These are phyloP conservation scores for Claviceps paspali DNA, from an alignment of 2,329 filamentous ascomycete species.

Conservation along the genomic window DNA sequence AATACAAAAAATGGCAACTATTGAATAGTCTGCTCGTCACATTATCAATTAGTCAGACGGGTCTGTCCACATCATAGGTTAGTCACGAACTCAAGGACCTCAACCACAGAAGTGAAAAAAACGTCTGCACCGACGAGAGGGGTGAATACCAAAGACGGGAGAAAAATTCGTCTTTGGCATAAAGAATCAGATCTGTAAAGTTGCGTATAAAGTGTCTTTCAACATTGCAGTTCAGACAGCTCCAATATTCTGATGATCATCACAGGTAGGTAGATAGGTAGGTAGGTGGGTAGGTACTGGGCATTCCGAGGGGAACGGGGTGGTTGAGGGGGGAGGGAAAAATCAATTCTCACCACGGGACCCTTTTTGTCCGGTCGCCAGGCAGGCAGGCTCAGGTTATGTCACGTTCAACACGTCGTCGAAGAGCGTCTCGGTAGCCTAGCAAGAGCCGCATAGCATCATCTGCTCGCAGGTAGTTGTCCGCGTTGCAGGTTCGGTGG, in stretches of 20 bases:
- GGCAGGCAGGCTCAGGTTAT: neutral
- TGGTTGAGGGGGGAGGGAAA: neutral
- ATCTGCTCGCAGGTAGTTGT: constrained; percentile 1
- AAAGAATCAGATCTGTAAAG: constrained; percentile 13
- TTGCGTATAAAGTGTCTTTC: constrained; percentile 47
- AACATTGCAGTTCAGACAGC: constrained; percentile 56
- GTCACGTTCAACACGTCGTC: constrained; percentile 3
- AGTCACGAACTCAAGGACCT: neutral
- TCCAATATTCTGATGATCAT: constrained; percentile 47
- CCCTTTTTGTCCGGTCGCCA: neutral
- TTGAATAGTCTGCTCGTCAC: neutral
- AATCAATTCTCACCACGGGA: neutral
- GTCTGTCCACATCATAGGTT: neutral
- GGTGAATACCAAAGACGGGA: too few species aligned
- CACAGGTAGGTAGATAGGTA: constrained; percentile 22
- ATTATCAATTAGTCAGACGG: neutral
- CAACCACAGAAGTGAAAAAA: neutral
- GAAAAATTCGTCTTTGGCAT: too few species aligned
- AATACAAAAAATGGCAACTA: neutral
- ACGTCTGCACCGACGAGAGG: neutral
- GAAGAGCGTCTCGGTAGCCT: constrained; percentile 4
- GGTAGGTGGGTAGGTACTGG: too few species aligned
- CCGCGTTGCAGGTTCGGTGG: neutral
- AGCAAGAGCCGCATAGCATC: constrained; percentile 4
- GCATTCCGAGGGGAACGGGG: too few species aligned